Percentiles rank a stretch among this genome's conserved stretches.
Evolutionary conservation across 768 basidiomycete genomes (phyloP).

Genomic region (Amanita rimosa): DNA sequence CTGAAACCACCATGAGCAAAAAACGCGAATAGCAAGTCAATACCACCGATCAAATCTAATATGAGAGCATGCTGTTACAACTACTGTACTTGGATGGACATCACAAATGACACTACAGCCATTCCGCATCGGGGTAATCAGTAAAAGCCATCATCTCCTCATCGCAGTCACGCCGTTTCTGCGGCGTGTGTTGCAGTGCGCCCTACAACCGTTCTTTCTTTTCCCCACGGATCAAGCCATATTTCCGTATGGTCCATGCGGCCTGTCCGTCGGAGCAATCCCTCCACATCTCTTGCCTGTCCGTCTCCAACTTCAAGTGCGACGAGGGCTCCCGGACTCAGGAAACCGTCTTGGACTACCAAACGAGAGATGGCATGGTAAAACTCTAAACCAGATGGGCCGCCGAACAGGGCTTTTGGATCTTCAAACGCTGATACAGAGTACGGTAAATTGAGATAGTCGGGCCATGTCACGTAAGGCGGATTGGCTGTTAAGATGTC

Average conservation of each 20-base stretch:
- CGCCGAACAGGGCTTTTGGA: constrained; percentile 70
- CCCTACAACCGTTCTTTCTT: constrained; percentile 47
- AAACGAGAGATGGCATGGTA: constrained; percentile 63
- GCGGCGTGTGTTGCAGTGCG: background rate
- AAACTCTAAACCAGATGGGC: constrained; percentile 48
- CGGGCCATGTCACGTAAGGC: constrained; percentile 67
- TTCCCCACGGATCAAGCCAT: constrained; percentile 77
- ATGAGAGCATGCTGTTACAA: background rate
- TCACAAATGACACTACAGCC: background rate
- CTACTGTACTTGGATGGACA: background rate
- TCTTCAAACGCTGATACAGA: constrained; percentile 78
- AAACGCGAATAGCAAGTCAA: background rate
- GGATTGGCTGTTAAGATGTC: constrained; percentile 80
- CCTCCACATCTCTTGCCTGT: constrained; percentile 54
- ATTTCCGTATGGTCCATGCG: constrained; percentile 41
- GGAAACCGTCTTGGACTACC: constrained; percentile 36
- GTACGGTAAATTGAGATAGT: constrained; percentile 51
- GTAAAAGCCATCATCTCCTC: background rate
- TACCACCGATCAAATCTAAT: background rate
- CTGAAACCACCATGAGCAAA: background rate
- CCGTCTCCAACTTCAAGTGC: constrained; percentile 73
- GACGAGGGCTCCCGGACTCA: constrained; percentile 41
- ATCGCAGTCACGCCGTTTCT: background rate
- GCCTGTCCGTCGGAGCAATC: constrained; percentile 41
- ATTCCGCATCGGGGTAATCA: background rate